Conservation (phyloP, 768 basidiomycete genomes). For the Suillus placidus region DNA sequence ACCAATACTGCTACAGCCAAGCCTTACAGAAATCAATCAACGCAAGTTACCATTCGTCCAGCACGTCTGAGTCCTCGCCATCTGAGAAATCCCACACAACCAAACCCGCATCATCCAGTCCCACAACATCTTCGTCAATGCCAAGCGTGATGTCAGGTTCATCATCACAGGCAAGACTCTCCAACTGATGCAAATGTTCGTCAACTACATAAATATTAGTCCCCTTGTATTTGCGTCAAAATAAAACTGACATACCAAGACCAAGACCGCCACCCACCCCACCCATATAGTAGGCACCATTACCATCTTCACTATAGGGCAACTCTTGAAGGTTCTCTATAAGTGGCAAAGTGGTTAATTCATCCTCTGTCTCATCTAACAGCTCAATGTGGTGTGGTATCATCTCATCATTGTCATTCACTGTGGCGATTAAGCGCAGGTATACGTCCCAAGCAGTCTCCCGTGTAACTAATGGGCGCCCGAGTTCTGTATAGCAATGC, state of each 20-base stretch:
- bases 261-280: not conserved
- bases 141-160: not conserved
- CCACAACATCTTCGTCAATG: not conserved
- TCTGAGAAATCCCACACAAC: not conserved
- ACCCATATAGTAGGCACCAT: not conserved
- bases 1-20: not conserved
- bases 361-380: not conserved
- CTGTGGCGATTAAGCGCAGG: not conserved
- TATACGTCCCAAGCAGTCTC: not conserved
- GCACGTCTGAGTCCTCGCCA: not conserved
- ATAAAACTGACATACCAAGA: not conserved
- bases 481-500: constrained; percentile 23
- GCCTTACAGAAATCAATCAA: not conserved
- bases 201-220: not conserved
- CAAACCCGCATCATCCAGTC: not conserved
- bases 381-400: not conserved
- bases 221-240: not conserved
- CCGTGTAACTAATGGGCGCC: constrained; percentile 25
- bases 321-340: not conserved
- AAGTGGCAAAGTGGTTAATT: not conserved
- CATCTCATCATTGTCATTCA: not conserved
- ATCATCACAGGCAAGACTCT: not conserved
- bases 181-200: not conserved
- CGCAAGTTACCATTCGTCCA: not conserved
- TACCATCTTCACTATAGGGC: not conserved